A percentile compares a stretch with the other conserved stretches of the same genome.
Evolutionary conservation across 1,284 basidiomycete species (phyloP).

Genomic region (Sporisorium exsertum): DNA sequence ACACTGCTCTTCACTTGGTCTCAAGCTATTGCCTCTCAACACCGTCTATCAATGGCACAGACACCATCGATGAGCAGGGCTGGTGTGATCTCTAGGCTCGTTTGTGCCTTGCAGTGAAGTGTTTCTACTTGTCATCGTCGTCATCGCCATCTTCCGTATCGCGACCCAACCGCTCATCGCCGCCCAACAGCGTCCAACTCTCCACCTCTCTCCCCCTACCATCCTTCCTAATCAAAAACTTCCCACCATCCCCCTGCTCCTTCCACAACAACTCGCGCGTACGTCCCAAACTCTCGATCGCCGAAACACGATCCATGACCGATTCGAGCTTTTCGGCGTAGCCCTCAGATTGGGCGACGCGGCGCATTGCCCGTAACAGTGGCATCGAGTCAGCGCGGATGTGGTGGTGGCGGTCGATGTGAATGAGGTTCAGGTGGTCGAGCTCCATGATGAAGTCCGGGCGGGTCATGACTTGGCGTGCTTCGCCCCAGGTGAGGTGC

Average conservation of each 20-base stretch:
- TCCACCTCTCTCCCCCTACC: conserved; percentile 58
- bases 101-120: background rate
- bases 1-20: background rate
- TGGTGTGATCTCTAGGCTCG: background rate
- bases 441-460: conserved; percentile 61
- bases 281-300: conserved; percentile 58
- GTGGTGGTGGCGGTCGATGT: conserved; percentile 62
- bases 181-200: conserved; percentile 59
- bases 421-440: conserved; percentile 60
- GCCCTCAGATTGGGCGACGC: conserved; percentile 54
- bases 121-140: conserved; percentile 8
- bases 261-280: conserved; percentile 63
- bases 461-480: conserved; percentile 63
- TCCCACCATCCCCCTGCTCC: conserved; percentile 61
- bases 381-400: conserved; percentile 64
- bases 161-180: conserved; percentile 61
- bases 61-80: background rate
- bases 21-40: background rate
- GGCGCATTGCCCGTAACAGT: conserved; percentile 58
- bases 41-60: background rate
- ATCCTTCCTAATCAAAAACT: conserved; percentile 60
- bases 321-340: conserved; percentile 59
- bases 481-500: conserved; percentile 63
- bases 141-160: conserved; percentile 40
- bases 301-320: conserved; percentile 65